Evolutionary conservation across 306 rosid genomes (phyloP), one percentile per base, ranked within the genome.

Genomic region (Lathyrus sativus): DNA sequence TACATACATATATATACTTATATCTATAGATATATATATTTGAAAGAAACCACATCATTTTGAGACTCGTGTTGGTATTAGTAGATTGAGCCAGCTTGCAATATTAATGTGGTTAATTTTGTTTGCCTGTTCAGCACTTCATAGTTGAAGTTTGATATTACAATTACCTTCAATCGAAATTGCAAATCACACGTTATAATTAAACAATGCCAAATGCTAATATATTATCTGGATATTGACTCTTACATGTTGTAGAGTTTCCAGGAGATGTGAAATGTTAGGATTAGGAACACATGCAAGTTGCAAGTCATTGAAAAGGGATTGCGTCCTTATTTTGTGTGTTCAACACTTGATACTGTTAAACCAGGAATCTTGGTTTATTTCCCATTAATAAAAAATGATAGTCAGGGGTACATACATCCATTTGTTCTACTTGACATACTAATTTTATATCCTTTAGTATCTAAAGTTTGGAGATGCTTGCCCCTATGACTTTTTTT

Each of bases 41-140:
- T 49, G 39, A 44, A 61, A 73, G 48, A 73, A 78, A 61, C 45
- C 74, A 49, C 70, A 51, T 62, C 65, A 38, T 77, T 71, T 78
- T 64, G 61, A 76, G 55, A 62, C 41, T 37, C 3, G 5, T 43
- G 17, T 35, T 63, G 44, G 66, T 28, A 46, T 14, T 26, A 39
- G 10, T 41, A 65, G 62, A 35, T 37, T 70, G 19, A 24, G 67
- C 28, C 48, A 53, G 33, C 65, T 63, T 44, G 68, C 11, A 37
- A 13, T 63, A 35, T 50, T 15, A 38, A 44, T n/a, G 55, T 49
- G 59, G 57, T 9, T 2, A 18, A 33, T 54, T 13, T 28, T 15
- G 22, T 51, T 53, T 68, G n/a, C 15, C 33, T n/a, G 26, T 28
- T 38, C 58, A 33, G 14, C 42, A 45, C 17, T 65, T 28, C 29